Conservation (phyloP, 176 grass and related monocot genomes). For the Aegilops speltoides region DNA sequence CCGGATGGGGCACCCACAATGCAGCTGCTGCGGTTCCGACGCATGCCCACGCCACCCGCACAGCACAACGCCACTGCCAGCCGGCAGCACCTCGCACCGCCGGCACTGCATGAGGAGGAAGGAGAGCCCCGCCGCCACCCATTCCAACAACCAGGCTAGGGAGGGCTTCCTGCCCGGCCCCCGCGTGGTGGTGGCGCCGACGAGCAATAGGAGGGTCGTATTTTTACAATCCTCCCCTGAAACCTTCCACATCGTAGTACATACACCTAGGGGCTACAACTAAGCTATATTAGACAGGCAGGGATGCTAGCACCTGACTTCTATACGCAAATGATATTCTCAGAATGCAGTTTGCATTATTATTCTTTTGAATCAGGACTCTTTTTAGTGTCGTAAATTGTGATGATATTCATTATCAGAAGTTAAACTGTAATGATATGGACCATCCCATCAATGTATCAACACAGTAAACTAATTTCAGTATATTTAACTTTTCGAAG, state of each 20-base stretch:
- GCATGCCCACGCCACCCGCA: too few species aligned
- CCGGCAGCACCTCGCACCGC: too few species aligned
- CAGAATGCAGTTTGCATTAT: background rate
- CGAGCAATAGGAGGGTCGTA: too few species aligned
- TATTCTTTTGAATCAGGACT: background rate
- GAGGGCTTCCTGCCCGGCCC: too few species aligned
- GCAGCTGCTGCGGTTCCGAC: too few species aligned
- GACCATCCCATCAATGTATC: background rate
- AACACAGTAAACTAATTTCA: background rate
- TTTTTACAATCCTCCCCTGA: too few species aligned
- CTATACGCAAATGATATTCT: background rate
- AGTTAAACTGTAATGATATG: background rate
- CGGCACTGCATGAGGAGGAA: too few species aligned
- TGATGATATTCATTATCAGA: background rate
- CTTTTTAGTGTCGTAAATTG: background rate
- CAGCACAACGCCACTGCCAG: too few species aligned
- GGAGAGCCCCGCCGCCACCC: too few species aligned
- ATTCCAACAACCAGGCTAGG: too few species aligned
- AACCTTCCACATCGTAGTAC: background rate
- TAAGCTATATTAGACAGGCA: background rate
- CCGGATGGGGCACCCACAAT: too few species aligned
- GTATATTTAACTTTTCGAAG: background rate
- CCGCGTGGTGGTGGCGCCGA: too few species aligned
- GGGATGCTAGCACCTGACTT: background rate
- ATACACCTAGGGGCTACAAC: background rate